Conservation (phyloP, 2,329 filamentous ascomycete genomes). For the Alternaria novae-zelandiae region DNA sequence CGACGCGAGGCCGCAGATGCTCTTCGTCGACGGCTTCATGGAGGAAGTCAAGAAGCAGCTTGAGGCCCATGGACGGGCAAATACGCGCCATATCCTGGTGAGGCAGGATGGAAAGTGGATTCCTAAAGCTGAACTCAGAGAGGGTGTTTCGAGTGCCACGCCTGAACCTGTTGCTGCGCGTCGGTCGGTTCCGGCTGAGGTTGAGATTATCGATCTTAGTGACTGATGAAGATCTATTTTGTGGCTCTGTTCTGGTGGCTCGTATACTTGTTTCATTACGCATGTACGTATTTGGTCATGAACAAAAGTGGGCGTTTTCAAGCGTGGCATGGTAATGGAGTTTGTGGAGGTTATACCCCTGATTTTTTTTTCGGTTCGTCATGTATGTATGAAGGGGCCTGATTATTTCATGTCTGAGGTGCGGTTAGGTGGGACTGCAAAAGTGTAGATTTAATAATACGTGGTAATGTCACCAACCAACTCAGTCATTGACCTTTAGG, state of each 20-base stretch:
- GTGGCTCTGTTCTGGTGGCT: not conserved
- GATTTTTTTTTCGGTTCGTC: not conserved
- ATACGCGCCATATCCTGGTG: conserved; percentile 68
- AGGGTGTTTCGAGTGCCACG: conserved; percentile 5
- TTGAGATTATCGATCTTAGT: conserved; percentile 17
- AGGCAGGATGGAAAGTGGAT: conserved; percentile 70
- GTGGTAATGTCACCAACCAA: not conserved
- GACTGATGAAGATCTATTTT: conserved; percentile 1
- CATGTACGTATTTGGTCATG: not conserved
- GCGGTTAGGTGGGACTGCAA: not conserved
- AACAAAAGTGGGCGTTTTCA: not conserved
- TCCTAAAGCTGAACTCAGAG: conserved; percentile 47
- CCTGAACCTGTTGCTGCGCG: not conserved
- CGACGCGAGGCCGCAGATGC: conserved; percentile 75
- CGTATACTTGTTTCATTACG: too few relatives aligned
- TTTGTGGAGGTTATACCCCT: conserved; percentile 5
- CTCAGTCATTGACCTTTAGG: too few relatives aligned
- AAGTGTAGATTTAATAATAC: not conserved
- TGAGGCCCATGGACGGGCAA: conserved; percentile 54
- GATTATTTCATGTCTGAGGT: not conserved
- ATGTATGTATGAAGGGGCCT: not conserved
- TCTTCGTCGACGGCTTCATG: conserved; percentile 79
- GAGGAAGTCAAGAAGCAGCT: conserved; percentile 65
- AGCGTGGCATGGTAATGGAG: not conserved
- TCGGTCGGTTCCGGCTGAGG: not conserved